These are phyloP conservation scores for Suhomyces kunorum DNA, from an alignment of 1,139 yeast species.

Conservation along the genomic window DNA sequence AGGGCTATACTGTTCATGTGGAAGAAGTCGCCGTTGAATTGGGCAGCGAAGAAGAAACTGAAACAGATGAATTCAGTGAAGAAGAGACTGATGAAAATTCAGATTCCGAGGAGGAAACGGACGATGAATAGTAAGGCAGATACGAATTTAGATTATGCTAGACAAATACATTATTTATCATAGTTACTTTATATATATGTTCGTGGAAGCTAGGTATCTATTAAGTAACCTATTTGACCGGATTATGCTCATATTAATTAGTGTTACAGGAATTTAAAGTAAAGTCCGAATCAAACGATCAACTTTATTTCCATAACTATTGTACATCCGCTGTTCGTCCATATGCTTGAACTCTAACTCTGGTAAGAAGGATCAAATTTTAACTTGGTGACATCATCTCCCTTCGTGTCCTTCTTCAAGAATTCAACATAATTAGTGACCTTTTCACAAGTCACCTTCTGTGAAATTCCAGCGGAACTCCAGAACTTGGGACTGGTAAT, in stretches of 20 bases:
- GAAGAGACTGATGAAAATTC: slow-evolving; percentile 9
- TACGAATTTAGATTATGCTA: background rate
- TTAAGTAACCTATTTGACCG: background rate
- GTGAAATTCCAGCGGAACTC: slow-evolving; percentile 25
- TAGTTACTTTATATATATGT: too few species aligned
- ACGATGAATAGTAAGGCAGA: background rate
- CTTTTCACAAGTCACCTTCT: slow-evolving; percentile 27
- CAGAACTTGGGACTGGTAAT: slow-evolving; percentile 27
- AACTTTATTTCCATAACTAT: slow-evolving; percentile 1
- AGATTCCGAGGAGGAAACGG: slow-evolving; percentile 6
- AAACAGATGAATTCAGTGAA: slow-evolving; percentile 13
- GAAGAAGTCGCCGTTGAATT: slow-evolving; percentile 47
- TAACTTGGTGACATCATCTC: slow-evolving; percentile 14
- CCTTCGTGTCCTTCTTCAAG: slow-evolving; percentile 26
- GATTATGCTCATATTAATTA: background rate
- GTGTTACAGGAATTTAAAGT: background rate
- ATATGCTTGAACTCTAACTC: slow-evolving; percentile 1
- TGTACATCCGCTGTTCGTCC: slow-evolving; percentile 1
- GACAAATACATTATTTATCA: background rate
- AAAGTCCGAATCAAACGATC: slow-evolving; percentile 1
- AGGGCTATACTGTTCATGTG: slow-evolving; percentile 63
- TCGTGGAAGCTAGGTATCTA: too few species aligned
- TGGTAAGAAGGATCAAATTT: background rate
- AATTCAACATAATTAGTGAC: slow-evolving; percentile 29
- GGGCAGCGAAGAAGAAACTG: slow-evolving; percentile 23